Evolutionary conservation across 192 early-diverging fungal genomes (phyloP).

Genomic region (Backusella circina): DNA sequence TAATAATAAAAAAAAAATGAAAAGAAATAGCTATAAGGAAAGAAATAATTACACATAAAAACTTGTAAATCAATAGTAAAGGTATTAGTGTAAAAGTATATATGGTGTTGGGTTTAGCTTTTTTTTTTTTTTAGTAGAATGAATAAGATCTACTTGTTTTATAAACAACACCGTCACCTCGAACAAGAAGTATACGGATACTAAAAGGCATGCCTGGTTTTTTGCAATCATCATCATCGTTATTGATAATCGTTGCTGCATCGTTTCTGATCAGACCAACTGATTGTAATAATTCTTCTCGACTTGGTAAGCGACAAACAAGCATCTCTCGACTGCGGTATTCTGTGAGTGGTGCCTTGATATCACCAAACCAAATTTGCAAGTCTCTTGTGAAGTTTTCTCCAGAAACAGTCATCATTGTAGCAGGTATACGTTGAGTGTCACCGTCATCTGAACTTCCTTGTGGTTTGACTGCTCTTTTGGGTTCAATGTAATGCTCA

Average conservation of each 20-base stretch:
- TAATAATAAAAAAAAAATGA: neutral
- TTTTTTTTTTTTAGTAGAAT: constrained; percentile 7
- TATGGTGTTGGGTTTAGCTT: neutral
- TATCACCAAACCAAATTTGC: constrained; percentile 55
- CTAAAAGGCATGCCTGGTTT: constrained; percentile 22
- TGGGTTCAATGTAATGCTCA: neutral
- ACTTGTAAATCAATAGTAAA: neutral
- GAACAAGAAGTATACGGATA: constrained; percentile 29
- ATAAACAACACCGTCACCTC: constrained; percentile 36
- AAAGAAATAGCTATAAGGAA: neutral
- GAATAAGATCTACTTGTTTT: constrained; percentile 24
- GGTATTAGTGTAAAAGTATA: neutral
- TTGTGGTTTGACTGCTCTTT: neutral
- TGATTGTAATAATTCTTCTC: neutral
- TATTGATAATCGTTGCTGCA: neutral
- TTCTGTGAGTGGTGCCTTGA: constrained; percentile 16
- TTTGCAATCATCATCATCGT: constrained; percentile 10
- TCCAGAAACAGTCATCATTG: constrained; percentile 44
- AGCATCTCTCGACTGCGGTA: constrained; percentile 40
- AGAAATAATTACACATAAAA: constrained; percentile 3
- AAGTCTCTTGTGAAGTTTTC: constrained; percentile 64
- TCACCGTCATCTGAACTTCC: neutral
- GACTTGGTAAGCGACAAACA: constrained; percentile 38
- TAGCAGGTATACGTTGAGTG: neutral
- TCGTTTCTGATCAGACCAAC: neutral